These are phyloP conservation scores for Pichia norvegensis DNA, from an alignment of 1,139 yeast genomes.

Conservation along the genomic window DNA sequence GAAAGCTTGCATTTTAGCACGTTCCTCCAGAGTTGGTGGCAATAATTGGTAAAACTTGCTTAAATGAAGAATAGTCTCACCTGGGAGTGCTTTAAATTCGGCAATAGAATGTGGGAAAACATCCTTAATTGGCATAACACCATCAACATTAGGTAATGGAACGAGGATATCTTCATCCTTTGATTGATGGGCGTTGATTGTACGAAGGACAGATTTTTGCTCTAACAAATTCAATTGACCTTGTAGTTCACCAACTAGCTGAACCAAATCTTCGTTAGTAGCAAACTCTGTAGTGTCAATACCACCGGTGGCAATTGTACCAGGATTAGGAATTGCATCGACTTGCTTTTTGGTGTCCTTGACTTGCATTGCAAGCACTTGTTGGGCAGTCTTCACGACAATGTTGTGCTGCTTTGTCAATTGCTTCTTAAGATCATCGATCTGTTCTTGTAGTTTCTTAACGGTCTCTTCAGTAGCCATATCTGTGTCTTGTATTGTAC, in stretches of 20 bases:
- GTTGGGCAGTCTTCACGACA: conserved; percentile 67
- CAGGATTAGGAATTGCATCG: conserved; percentile 29
- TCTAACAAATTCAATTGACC: conserved; percentile 72
- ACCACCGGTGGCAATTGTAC: conserved; percentile 14
- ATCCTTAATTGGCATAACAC: conserved; percentile 47
- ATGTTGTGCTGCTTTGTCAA: conserved; percentile 42
- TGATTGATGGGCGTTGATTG: conserved; percentile 36
- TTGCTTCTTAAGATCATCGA: conserved; percentile 40
- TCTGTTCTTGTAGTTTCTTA: conserved; percentile 35
- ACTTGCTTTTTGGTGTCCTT: conserved; percentile 37
- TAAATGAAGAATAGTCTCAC: conserved; percentile 42
- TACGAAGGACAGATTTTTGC: conserved; percentile 55
- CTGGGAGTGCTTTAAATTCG: conserved; percentile 42
- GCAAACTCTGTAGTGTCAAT: conserved; percentile 55
- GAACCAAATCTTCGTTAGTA: conserved; percentile 76
- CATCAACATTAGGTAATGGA: conserved; percentile 63
- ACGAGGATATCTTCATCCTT: conserved; percentile 38
- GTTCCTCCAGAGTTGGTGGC: conserved; percentile 43
- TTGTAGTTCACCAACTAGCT: conserved; percentile 81
- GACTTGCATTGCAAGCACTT: conserved; percentile 61
- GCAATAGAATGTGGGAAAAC: conserved; percentile 55
- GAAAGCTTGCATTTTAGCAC: conserved; percentile 39
- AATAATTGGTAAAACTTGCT: conserved; percentile 65
- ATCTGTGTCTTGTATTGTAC: background rate
- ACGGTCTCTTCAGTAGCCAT: conserved; percentile 15